phyloP scores from a whole-genome alignment of 345 rosid species.

The Erodium maritimum region DNA sequence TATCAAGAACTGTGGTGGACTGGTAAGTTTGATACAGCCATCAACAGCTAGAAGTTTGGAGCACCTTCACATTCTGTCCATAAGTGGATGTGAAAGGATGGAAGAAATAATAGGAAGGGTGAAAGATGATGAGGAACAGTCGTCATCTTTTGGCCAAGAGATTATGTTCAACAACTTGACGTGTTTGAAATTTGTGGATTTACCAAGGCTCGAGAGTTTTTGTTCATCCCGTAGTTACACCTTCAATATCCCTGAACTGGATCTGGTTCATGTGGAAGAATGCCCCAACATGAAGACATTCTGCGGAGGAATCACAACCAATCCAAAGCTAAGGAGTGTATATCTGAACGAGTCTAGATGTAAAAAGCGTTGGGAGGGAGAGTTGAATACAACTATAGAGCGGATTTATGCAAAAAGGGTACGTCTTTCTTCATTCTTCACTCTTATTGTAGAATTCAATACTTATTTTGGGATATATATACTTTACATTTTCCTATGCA shows the following conservation, averaged over 20 bases:
- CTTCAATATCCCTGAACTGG: not conserved
- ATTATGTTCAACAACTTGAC: not conserved
- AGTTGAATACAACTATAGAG: not conserved
- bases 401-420: not conserved
- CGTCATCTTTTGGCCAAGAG: not conserved
- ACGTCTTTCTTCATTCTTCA: not conserved
- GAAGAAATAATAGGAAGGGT: constrained; percentile 1
- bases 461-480: too few relatives aligned
- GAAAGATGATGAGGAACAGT: too few relatives aligned
- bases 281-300: not conserved
- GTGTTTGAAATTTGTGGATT: not conserved
- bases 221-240: not conserved
- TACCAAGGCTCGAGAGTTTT: not conserved
- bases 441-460: too few relatives aligned
- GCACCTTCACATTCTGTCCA: not conserved
- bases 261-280: not conserved
- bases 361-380: not conserved
- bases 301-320: not conserved
- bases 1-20: not conserved
- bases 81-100: constrained; percentile 5
- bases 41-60: constrained; percentile 3
- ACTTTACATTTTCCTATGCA: too few relatives aligned
- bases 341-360: too few relatives aligned
- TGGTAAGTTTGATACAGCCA: not conserved
- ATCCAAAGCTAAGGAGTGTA: constrained; percentile 4